Percentiles rank a stretch among this genome's conserved stretches.
phyloP scores from a whole-genome alignment of 2,329 filamentous ascomycete species.

The Microsporum audouinii region DNA sequence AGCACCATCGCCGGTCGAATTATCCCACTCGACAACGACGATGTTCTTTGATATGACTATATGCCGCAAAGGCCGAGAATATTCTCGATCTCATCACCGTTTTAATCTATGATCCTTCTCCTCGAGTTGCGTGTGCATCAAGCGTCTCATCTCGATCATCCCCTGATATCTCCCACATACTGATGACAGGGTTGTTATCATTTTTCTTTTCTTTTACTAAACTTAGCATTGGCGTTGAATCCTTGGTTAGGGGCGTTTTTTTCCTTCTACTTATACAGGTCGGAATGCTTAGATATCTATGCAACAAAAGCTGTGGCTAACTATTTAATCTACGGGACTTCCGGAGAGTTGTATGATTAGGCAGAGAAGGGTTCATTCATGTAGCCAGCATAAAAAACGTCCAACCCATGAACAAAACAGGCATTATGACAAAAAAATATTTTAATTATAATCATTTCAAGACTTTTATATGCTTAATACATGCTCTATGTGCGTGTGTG shows the following conservation, averaged over 20 bases:
- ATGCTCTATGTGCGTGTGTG: too few relatives aligned
- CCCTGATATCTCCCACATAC: not conserved
- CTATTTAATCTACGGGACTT: not conserved
- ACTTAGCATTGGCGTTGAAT: constrained; percentile 1
- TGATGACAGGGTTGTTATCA: not conserved
- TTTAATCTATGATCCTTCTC: not conserved
- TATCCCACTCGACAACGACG: not conserved
- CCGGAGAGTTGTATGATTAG: not conserved
- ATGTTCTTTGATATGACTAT: not conserved
- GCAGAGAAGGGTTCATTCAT: not conserved
- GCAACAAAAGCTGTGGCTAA: not conserved
- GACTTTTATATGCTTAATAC: too few relatives aligned
- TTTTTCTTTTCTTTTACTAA: not conserved
- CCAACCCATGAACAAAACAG: not conserved
- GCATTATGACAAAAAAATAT: not conserved
- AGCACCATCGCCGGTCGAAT: not conserved
- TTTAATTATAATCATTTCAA: too few relatives aligned
- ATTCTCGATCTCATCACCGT: not conserved
- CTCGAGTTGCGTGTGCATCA: not conserved
- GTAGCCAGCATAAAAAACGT: not conserved
- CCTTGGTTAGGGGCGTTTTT: not conserved
- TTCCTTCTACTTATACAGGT: not conserved
- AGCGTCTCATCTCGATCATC: not conserved
- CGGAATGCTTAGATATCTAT: not conserved
- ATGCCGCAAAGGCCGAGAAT: not conserved